Evolutionary conservation across 192 early-diverging fungal genomes (phyloP).

Genomic region (Coemansia sp.): DNA sequence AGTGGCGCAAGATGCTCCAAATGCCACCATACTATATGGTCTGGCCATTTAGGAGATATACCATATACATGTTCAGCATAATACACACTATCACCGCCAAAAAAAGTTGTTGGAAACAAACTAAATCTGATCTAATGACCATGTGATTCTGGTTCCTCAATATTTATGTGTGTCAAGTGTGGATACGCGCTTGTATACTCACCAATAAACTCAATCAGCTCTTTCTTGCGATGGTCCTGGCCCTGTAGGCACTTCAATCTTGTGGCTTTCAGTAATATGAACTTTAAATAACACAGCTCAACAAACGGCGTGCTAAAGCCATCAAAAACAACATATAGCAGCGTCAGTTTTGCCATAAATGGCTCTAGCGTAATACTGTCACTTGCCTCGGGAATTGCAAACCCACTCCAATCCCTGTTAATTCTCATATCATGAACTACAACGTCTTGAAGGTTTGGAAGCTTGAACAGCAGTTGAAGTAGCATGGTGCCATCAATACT

Average conservation of each 20-base stretch:
- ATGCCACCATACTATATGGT: too few relatives aligned
- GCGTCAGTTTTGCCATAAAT: not conserved
- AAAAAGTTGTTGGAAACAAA: not conserved
- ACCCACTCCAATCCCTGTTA: not conserved
- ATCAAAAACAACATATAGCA: not conserved
- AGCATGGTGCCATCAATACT: not conserved
- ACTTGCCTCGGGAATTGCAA: not conserved
- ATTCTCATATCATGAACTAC: not conserved
- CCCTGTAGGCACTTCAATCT: not conserved
- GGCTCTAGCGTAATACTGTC: not conserved
- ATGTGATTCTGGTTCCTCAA: not conserved
- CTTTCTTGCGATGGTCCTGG: not conserved
- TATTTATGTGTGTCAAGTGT: not conserved
- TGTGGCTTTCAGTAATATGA: not conserved
- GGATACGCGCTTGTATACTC: slow-evolving; percentile 4
- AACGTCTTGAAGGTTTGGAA: not conserved
- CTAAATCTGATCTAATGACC: not conserved
- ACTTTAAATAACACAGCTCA: not conserved
- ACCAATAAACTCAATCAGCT: not conserved
- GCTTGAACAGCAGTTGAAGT: not conserved
- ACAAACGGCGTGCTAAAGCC: too few relatives aligned
- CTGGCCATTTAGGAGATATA: too few relatives aligned
- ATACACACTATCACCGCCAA: too few relatives aligned
- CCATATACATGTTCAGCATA: too few relatives aligned
- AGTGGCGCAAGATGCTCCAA: too few relatives aligned